Conservation (phyloP, 1,139 yeast species). For the Hemisphaericaspora xylofermentans region DNA sequence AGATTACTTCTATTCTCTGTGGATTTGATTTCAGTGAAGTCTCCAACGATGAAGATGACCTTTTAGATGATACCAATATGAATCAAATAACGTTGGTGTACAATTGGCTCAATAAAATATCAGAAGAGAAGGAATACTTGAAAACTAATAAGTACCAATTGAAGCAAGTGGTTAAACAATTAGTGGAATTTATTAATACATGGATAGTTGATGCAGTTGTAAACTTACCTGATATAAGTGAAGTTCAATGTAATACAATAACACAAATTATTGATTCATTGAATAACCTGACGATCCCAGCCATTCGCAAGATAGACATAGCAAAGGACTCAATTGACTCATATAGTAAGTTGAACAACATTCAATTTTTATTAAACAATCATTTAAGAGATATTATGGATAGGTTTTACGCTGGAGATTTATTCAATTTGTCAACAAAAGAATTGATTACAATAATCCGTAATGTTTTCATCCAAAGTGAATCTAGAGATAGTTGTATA, state of each 20-base stretch:
- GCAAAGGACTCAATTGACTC: slow-evolving; percentile 24
- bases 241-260: slow-evolving; percentile 33
- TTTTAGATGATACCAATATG: slow-evolving; percentile 23
- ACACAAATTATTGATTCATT: slow-evolving; percentile 26
- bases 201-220: slow-evolving; percentile 31
- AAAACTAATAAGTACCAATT: slow-evolving; percentile 30
- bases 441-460: slow-evolving; percentile 64
- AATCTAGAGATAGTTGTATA: slow-evolving; percentile 58
- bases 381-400: slow-evolving; percentile 71
- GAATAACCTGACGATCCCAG: slow-evolving; percentile 20
- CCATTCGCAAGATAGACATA: slow-evolving; percentile 15
- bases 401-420: slow-evolving; percentile 68
- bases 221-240: slow-evolving; percentile 35
- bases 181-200: slow-evolving; percentile 32
- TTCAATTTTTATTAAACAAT: slow-evolving; percentile 46
- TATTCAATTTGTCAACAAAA: slow-evolving; percentile 65
- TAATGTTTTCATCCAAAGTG: slow-evolving; percentile 69
- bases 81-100: slow-evolving; percentile 23
- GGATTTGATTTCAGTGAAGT: slow-evolving; percentile 12
- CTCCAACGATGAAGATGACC: slow-evolving; percentile 15
- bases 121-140: slow-evolving; percentile 22
- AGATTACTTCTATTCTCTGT: slow-evolving; percentile 19
- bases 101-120: slow-evolving; percentile 27
- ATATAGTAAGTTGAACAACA: slow-evolving; percentile 45
- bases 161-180: slow-evolving; percentile 24